These are phyloP conservation scores for Coemansia sp. DNA, from an alignment of 192 early-diverging fungal species.

Conservation along the genomic window DNA sequence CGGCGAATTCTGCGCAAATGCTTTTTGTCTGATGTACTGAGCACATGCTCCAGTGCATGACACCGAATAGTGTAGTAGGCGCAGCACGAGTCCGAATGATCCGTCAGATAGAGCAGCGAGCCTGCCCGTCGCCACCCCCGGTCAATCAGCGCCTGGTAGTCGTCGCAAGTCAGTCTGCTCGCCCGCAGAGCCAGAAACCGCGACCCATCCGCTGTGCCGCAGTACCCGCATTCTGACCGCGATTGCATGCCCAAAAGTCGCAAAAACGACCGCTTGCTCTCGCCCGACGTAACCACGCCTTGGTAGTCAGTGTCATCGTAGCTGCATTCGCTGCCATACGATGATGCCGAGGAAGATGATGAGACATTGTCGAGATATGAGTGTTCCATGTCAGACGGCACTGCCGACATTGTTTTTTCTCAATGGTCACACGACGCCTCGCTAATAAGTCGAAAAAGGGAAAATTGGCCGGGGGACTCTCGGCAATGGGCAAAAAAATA, in stretches of 20 bases:
- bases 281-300: neutral
- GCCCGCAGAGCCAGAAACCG: constrained; percentile 6
- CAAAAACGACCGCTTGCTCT: constrained; percentile 8
- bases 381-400: neutral
- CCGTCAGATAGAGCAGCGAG: constrained; percentile 49
- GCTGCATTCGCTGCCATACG: neutral
- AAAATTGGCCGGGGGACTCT: neutral
- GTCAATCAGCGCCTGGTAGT: constrained; percentile 51
- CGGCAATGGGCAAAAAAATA: neutral
- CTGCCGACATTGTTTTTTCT: neutral
- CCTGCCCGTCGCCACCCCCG: constrained; percentile 55
- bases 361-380: neutral
- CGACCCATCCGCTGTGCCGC: constrained; percentile 9
- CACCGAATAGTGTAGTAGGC: constrained; percentile 51
- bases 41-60: constrained; percentile 13
- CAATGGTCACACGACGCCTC: neutral
- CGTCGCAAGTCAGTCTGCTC: constrained; percentile 14
- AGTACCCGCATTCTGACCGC: constrained; percentile 47
- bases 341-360: neutral
- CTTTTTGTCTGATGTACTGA: constrained; percentile 22
- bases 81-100: constrained; percentile 56
- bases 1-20: constrained; percentile 18
- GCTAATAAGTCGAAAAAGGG: neutral
- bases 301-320: neutral
- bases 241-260: constrained; percentile 25